Percentiles rank a stretch among this genome's conserved stretches.
Conservation (phyloP, 805 yeast species). For the Priceomyces medius region DNA sequence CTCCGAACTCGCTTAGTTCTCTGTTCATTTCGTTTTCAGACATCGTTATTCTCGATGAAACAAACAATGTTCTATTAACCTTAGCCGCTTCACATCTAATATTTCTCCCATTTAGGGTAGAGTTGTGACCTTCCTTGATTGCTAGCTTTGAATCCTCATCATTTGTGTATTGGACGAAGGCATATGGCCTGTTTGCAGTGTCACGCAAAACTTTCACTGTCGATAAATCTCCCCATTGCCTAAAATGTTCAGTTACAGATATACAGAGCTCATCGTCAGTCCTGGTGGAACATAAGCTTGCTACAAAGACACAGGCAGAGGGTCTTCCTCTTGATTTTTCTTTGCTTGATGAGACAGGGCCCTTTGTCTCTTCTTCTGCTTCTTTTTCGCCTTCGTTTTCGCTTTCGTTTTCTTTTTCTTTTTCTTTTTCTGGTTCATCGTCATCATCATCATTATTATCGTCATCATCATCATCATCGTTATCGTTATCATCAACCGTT, state of each 20-base stretch:
- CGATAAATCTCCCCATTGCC: conserved; percentile 66
- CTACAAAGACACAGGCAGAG: conserved; percentile 85
- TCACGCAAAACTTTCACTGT: conserved; percentile 83
- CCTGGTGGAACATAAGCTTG: conserved; percentile 64
- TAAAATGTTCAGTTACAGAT: conserved; percentile 68
- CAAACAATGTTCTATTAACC: conserved; percentile 81
- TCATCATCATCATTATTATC: neutral
- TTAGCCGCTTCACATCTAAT: conserved; percentile 89
- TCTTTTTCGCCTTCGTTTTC: neutral
- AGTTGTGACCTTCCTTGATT: conserved; percentile 64
- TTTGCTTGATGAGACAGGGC: neutral
- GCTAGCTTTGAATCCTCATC: conserved; percentile 73
- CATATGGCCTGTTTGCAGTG: conserved; percentile 80
- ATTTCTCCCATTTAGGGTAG: conserved; percentile 67
- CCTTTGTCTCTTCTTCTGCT: conserved; percentile 4
- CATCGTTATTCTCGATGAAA: conserved; percentile 35
- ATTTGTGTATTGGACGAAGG: conserved; percentile 80
- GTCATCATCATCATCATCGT: neutral
- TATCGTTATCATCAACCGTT: neutral
- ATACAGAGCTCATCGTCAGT: conserved; percentile 70
- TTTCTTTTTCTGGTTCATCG: neutral
- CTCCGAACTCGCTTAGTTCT: conserved; percentile 59
- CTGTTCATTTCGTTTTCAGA: conserved; percentile 34
- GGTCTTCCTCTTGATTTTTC: conserved; percentile 55
- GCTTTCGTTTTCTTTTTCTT: neutral